Evolutionary conservation across 192 early-diverging fungal genomes (phyloP), one percentile per base, ranked within the genome.

Genomic region (Podila clonocystis): DNA sequence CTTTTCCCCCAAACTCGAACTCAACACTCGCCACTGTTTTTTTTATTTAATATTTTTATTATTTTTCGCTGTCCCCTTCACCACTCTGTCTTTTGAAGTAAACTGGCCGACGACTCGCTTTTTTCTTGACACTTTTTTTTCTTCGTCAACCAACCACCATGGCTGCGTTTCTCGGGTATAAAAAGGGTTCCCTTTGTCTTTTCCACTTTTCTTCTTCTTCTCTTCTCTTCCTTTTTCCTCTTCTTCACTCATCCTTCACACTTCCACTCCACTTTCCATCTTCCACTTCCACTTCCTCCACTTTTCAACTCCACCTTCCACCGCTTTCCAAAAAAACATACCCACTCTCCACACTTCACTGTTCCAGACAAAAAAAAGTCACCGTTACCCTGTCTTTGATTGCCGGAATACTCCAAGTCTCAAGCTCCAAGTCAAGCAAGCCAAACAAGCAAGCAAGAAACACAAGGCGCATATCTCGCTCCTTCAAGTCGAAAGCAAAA

Each of bases 131-230:
- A 17, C 41, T 45, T 45, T 45, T 45, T 45, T 45, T 45, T 45
- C 2, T 12, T 45, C 41, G 41, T 45, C 41, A 45, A 45, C 41
- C 41, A 45, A 45, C 41, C 41, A 45, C 41, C 41, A 45, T 45
- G 41, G 41, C 41, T 45, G 41, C 41, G 41, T 36, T 62, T 63
- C 50, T 52, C 69, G 62, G 69, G 69, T 71, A 71, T 71, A 74
- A 67, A 74, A 74, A 63, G 22, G 59, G 30, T 61, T 67, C 34
- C 22, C 31, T 62, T 34, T 29, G 31, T 22, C 30, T n/a, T n/a
- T 26, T 29, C 41, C 7, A 28, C 41, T 38, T 26, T 31, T 63
- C 24, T 52, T 63, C 52, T 58, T 58, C 55, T 38, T 45, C 41
- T 63, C 38, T 58, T 55, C 58, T 17, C 34, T 33, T 28, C 45